phyloP scores from a whole-genome alignment of 2,329 filamentous ascomycete genomes.

The Epichloe bromicola region DNA sequence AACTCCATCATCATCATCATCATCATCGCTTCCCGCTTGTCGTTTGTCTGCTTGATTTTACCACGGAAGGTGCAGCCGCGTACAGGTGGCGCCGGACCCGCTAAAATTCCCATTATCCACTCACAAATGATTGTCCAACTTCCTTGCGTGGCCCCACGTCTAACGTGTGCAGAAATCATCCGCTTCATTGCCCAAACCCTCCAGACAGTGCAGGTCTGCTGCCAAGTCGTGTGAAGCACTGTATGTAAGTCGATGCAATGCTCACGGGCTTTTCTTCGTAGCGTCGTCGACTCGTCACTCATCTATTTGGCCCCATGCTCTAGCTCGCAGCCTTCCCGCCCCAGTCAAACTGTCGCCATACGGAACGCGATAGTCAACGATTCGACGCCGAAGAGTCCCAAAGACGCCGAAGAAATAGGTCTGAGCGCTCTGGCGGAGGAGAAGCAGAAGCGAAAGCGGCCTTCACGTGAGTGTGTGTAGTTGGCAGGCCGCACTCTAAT shows the following conservation, averaged over 20 bases:
- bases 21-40: too few relatives aligned
- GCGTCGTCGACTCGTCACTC: neutral
- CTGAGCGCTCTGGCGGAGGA: neutral
- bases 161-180: slow-evolving; percentile 8
- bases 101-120: neutral
- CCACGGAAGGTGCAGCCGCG: neutral
- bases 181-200: slow-evolving; percentile 3
- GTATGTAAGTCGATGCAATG: neutral
- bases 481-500: neutral
- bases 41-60: neutral
- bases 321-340: neutral
- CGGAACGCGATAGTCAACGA: slow-evolving; percentile 1
- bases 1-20: too few relatives aligned
- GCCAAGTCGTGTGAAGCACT: neutral
- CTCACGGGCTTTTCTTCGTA: neutral
- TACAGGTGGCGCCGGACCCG: slow-evolving; percentile 1
- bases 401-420: slow-evolving; percentile 3
- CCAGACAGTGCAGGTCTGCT: neutral
- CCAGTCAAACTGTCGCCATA: neutral
- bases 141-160: slow-evolving; percentile 3
- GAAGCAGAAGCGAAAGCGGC: slow-evolving; percentile 10
- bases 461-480: slow-evolving; percentile 19
- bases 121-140: too few relatives aligned
- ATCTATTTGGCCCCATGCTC: neutral
- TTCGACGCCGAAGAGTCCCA: slow-evolving; percentile 17